phyloP scores from a whole-genome alignment of 2,329 filamentous ascomycete species.

The Lasiodiplodia gonubiensis region DNA sequence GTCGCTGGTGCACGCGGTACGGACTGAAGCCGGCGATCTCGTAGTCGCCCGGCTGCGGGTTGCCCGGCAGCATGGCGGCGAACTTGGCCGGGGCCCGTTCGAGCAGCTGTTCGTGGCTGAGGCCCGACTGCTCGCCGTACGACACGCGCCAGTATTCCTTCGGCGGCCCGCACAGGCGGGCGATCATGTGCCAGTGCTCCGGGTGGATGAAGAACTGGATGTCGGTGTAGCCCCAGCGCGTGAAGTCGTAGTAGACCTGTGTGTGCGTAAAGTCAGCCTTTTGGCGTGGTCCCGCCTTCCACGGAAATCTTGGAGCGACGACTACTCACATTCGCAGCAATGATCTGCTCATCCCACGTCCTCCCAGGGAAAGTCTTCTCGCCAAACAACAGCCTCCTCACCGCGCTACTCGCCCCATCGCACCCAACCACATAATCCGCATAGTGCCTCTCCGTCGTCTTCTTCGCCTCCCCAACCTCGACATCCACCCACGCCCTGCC shows the following conservation, averaged over 20 bases:
- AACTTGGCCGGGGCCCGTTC: constrained; percentile 62
- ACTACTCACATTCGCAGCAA: constrained; percentile 64
- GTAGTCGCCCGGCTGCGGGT: constrained; percentile 65
- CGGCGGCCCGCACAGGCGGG: constrained; percentile 52
- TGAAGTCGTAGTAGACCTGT: constrained; percentile 64
- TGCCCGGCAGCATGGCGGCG: constrained; percentile 63
- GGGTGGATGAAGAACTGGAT: constrained; percentile 68
- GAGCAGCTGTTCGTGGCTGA: constrained; percentile 60
- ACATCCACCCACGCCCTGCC: constrained; percentile 38
- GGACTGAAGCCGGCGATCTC: constrained; percentile 63
- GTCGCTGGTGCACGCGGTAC: constrained; percentile 67
- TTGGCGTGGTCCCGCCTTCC: background rate
- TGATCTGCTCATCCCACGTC: constrained; percentile 65
- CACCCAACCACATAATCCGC: constrained; percentile 44
- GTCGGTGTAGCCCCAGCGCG: constrained; percentile 60
- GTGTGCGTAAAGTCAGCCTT: background rate
- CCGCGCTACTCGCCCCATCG: constrained; percentile 43
- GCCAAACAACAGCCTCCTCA: constrained; percentile 41
- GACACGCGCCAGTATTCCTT: constrained; percentile 69
- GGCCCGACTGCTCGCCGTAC: constrained; percentile 63
- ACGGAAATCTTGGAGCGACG: background rate
- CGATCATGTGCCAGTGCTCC: constrained; percentile 67
- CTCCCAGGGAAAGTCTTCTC: constrained; percentile 59
- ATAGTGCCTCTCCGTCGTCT: constrained; percentile 32
- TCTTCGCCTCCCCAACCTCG: constrained; percentile 32